These are phyloP conservation scores for Hypericum androsaemum DNA, from an alignment of 345 rosid genomes.

Conservation along the genomic window DNA sequence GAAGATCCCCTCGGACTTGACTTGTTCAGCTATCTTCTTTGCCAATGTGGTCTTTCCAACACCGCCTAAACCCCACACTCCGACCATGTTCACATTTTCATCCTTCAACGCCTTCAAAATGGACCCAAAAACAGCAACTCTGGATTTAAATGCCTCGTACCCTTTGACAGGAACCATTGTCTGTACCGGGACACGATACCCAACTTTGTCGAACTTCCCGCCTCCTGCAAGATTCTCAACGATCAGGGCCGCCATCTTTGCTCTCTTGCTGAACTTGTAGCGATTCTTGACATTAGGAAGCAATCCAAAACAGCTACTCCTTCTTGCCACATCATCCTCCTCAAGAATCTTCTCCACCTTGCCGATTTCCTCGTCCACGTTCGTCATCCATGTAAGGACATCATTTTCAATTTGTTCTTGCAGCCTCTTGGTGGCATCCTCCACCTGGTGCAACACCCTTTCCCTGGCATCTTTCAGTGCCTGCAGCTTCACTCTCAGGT, in stretches of 20 bases:
- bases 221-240: background rate
- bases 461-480: conserved; percentile 1
- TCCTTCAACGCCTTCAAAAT: conserved; percentile 5
- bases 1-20: conserved; percentile 3
- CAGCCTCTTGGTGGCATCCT: background rate
- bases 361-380: background rate
- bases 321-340: background rate
- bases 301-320: background rate
- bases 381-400: conserved; percentile 7
- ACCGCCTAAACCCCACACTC: conserved; percentile 16
- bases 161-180: background rate
- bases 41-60: conserved; percentile 17
- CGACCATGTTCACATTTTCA: conserved; percentile 4
- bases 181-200: background rate
- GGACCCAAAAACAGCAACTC: background rate
- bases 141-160: background rate
- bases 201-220: background rate
- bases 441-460: conserved; percentile 3
- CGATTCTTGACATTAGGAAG: conserved; percentile 4
- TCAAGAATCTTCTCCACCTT: background rate
- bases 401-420: conserved; percentile 6
- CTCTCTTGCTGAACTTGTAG: conserved; percentile 1
- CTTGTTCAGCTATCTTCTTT: background rate
- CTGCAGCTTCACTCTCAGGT: conserved; percentile 6
- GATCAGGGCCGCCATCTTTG: background rate